Evolutionary conservation across 352 stramenopile species (phyloP).

Genomic region (Blastocystis sp.): DNA sequence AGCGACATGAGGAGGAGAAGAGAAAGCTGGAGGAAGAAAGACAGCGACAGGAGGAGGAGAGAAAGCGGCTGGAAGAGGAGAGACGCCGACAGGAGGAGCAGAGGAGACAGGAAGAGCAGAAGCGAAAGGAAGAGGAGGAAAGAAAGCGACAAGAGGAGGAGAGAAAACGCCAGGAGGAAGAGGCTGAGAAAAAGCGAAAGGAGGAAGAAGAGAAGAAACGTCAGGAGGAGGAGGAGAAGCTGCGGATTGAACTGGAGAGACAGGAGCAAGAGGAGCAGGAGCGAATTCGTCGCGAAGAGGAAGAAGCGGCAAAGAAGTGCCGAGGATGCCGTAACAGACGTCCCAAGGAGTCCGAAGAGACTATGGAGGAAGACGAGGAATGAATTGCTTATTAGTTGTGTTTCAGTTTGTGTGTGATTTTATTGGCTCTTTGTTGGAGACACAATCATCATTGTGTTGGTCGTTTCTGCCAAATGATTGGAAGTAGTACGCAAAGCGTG

Average conservation of each 20-base stretch:
- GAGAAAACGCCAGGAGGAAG: background rate
- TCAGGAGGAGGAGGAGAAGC: background rate
- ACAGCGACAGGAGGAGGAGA: constrained; percentile 22
- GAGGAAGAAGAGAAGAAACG: background rate
- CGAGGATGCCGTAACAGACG: constrained; percentile 11
- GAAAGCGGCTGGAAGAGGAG: background rate
- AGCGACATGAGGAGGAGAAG: constrained; percentile 6
- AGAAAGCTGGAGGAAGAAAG: background rate
- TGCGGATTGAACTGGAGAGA: background rate
- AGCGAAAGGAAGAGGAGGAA: background rate
- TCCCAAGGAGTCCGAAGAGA: background rate
- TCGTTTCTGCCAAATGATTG: background rate
- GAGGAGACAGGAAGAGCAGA: background rate
- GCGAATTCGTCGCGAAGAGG: background rate
- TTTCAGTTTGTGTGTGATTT: background rate
- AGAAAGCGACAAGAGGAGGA: background rate
- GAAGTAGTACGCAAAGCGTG: background rate
- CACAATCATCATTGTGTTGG: background rate
- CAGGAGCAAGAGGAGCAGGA: constrained; percentile 11
- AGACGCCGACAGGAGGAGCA: background rate
- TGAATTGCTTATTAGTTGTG: background rate
- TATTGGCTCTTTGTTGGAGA: background rate
- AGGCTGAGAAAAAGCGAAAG: background rate
- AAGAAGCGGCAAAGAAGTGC: constrained; percentile 40
- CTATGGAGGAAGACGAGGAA: background rate